A percentile compares a stretch with the other conserved stretches of the same genome.
These are phyloP conservation scores for Inga oerstediana DNA, from an alignment of 306 rosid genomes.

Conservation along the genomic window DNA sequence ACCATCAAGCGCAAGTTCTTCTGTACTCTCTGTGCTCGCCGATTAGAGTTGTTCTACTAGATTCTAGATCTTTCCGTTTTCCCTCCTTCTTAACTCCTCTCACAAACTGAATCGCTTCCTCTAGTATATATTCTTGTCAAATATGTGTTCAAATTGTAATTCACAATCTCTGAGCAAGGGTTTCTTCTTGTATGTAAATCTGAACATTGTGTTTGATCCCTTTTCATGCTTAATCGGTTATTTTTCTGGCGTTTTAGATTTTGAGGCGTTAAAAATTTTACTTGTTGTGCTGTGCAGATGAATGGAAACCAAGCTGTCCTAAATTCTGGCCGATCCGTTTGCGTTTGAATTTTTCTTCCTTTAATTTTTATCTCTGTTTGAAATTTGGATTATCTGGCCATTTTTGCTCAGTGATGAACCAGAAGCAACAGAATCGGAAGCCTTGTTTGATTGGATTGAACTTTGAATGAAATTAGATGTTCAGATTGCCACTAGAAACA, in stretches of 20 bases:
- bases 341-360: neutral
- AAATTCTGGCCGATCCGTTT: neutral
- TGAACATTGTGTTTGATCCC: too few species aligned
- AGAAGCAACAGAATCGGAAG: neutral
- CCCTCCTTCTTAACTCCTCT: neutral
- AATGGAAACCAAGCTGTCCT: neutral
- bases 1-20: conserved; percentile 79
- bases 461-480: neutral
- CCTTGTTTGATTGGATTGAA: neutral
- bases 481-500: neutral
- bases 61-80: neutral
- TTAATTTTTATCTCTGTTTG: neutral
- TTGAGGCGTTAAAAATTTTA: neutral
- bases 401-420: neutral
- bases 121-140: neutral
- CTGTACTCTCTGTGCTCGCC: conserved; percentile 72
- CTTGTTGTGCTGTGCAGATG: neutral
- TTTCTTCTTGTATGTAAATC: neutral
- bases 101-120: neutral
- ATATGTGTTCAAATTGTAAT: neutral
- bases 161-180: neutral
- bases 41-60: conserved; percentile 62
- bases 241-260: neutral
- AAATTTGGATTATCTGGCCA: neutral
- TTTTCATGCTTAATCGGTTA: neutral